These are phyloP conservation scores for Monotropa hypopitys DNA, from an alignment of 179 eudicot genomes.

Conservation along the genomic window DNA sequence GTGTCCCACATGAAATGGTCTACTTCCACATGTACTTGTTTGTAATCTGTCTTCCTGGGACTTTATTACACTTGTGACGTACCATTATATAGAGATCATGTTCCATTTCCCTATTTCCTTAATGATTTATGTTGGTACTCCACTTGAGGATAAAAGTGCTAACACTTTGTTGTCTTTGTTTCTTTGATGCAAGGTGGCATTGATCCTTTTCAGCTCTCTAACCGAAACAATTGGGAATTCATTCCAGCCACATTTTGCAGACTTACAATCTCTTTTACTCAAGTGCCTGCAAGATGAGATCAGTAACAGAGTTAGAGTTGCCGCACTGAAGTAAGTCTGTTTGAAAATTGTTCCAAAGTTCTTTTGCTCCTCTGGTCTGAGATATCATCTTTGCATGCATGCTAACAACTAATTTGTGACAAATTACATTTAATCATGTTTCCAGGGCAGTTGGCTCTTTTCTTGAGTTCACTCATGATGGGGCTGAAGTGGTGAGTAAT, in stretches of 20 bases:
- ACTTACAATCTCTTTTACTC: constrained; percentile 67
- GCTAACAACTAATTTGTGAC: constrained; percentile 1
- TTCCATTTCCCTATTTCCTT: background rate
- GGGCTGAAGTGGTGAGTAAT: constrained; percentile 62
- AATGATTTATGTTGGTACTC: background rate
- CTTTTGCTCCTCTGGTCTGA: background rate
- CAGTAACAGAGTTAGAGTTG: constrained; percentile 85
- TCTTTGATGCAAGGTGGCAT: constrained; percentile 51
- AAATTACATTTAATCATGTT: constrained; percentile 5
- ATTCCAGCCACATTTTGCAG: constrained; percentile 77
- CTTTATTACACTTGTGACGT: background rate
- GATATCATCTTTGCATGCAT: background rate
- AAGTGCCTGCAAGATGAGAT: constrained; percentile 88
- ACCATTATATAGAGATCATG: background rate
- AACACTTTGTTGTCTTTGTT: constrained; percentile 10
- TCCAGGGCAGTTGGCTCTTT: constrained; percentile 93
- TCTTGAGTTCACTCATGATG: constrained; percentile 79
- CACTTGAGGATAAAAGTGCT: background rate
- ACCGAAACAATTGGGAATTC: constrained; percentile 90
- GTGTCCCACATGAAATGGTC: background rate
- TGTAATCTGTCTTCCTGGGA: background rate
- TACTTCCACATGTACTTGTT: background rate
- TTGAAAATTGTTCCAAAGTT: constrained; percentile 8
- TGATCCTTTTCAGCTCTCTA: constrained; percentile 93
- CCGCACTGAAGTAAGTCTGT: constrained; percentile 75